Evolutionary conservation across 129 eudicot species (phyloP), one percentile per base, ranked within the genome.

Genomic region (Deinandra increscens): DNA sequence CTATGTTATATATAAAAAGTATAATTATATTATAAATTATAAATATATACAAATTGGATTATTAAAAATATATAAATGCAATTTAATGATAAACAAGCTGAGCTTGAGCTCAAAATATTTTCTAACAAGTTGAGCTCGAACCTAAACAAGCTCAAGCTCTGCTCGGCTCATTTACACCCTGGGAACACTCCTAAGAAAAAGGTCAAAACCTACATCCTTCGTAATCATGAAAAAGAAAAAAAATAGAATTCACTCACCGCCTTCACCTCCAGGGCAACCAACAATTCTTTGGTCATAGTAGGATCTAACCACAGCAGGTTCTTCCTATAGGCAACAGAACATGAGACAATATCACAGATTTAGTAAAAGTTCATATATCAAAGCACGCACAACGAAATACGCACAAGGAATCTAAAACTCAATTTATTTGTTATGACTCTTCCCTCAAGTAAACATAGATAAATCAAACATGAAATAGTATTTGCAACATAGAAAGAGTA

Each of bases 211-310:
- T 48, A 11, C 6, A 60, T 4, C 50, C 29, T 53, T 29, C 34
- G 61, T 3, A 9, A 19, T 33, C 9, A 78, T 17, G 20, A 61
- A 39, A 18, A 5, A 39, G 4, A 26, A 22, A 34, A 22, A 0
- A 56, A 17, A 10, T 17, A 56, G 38, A 60, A 26, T 31, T 66
- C 22, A 84, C 85, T 79, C 49, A 88, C 98, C 98, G 60, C 96
- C 98, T 56, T 91, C 98, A 59, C 49, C 96, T 6, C 98, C 98
- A 67, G 98, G 96, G 69, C 96, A 91, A 74, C 98, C 98, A 50
- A 91, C 91, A 77, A 91, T 88, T 83, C 96, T 81, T 73, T 74
- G 86, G 82, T 84, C 91, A 77, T 82, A 88, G 76, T 81, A 81
- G 38, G 98, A 91, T 74, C 86, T 81, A 20, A 91, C 80, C 54